Evolutionary conservation across 176 grass and related monocot genomes (phyloP), one percentile per base, ranked within the genome.

Genomic region (Dactylis glomerata): DNA sequence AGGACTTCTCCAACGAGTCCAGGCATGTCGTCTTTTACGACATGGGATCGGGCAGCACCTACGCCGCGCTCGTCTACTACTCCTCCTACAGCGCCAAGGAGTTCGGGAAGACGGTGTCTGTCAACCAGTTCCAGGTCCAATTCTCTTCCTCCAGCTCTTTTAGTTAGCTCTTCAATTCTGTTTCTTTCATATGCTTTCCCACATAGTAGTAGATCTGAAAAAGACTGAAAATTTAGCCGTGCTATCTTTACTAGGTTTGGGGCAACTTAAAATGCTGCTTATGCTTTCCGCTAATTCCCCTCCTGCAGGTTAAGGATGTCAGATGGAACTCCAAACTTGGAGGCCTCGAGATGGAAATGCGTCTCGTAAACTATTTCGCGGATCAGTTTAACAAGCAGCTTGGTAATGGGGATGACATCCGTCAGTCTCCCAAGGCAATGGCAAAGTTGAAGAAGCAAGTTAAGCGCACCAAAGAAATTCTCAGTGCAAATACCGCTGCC

Each of bases 391-490:
- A 99, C 83, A 96, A 94, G 50, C 75, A 96, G 74, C 81, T 94
- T 23, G 91, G 88, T 83, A 86, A 89, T 36, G 93, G 97, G 77
- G 84, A 88, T 91, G 93, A 99, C 83, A 87, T 99, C 79, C 88
- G 93, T 72, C 88, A 96, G 75, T 93, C 90, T 87, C 84, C 97
- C 64, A 99, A 99, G 89, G 87, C 92, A 80, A 99, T 99, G 93
- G 97, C 97, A 82, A 99, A 99, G 83, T 89, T 99, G 82, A 99
- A 96, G 84, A 99, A 99, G 82, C 97, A 99, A 91, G 92, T 99
- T 10, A 99, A 99, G 86, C 93, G 97, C 24, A 99, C 97, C 30
- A 99, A 99, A 89, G 93, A 96, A 90, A 99, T 99, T 89, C 84
- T 99, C 24, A 99, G 97, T 80, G 97, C 97, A 83, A 99, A 99